These are phyloP conservation scores for Candida morakotiae DNA, from an alignment of 805 yeast species.

Conservation along the genomic window DNA sequence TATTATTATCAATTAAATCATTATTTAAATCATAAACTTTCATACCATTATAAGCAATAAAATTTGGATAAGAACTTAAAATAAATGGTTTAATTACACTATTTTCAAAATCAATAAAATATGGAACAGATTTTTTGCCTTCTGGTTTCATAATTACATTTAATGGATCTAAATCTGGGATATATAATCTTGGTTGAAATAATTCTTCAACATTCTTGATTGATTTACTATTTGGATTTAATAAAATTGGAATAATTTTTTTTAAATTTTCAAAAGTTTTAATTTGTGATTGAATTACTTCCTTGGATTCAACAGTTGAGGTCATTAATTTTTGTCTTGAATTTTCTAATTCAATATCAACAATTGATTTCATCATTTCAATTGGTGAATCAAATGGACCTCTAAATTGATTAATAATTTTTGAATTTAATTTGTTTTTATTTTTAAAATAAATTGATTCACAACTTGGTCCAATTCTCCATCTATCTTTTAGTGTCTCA, in stretches of 20 bases:
- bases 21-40: conserved; percentile 73
- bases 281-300: conserved; percentile 51
- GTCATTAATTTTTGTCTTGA: conserved; percentile 50
- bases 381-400: conserved; percentile 83
- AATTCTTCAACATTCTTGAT: conserved; percentile 62
- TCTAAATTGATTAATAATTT: conserved; percentile 43
- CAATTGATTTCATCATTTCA: conserved; percentile 61
- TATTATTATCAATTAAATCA: conserved; percentile 67
- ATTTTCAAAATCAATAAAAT: conserved; percentile 79
- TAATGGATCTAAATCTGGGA: conserved; percentile 89
- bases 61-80: conserved; percentile 74
- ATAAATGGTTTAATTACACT: conserved; percentile 77
- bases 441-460: conserved; percentile 77
- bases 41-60: conserved; percentile 83
- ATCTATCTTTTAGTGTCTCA: conserved; percentile 54
- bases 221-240: conserved; percentile 48
- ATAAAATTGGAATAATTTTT: conserved; percentile 52
- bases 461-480: conserved; percentile 88
- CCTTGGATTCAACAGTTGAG: no score
- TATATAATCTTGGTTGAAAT: conserved; percentile 66
- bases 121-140: no score
- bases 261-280: conserved; percentile 60
- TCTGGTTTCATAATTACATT: conserved; percentile 55
- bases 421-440: conserved; percentile 49
- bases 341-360: conserved; percentile 61